Conservation (phyloP, 73 alveolate species). For the Durusdinium trenchii region DNA sequence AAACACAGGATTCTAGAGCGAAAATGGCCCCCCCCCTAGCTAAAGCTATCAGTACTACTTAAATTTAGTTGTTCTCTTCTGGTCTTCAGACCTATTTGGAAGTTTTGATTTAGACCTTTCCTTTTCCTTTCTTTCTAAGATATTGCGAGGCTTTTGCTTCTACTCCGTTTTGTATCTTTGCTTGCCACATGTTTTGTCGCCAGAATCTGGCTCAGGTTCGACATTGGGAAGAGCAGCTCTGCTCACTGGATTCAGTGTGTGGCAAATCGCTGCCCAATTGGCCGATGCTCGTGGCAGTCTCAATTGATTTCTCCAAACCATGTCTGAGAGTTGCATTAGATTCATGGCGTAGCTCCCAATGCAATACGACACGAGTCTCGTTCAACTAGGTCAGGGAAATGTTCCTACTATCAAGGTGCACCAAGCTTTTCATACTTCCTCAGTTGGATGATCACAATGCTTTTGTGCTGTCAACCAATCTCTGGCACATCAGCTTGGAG, state of each 20-base stretch:
- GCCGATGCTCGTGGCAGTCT: slow-evolving; percentile 41
- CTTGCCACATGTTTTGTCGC: too few relatives aligned
- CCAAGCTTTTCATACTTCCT: background rate
- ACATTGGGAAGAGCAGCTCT: slow-evolving; percentile 67
- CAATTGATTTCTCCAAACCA: background rate
- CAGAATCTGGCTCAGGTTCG: too few relatives aligned
- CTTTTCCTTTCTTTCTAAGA: too few relatives aligned
- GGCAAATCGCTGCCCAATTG: slow-evolving; percentile 60
- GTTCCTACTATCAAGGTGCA: slow-evolving; percentile 87
- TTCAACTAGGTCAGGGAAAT: slow-evolving; percentile 58
- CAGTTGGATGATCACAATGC: background rate
- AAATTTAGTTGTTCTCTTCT: too few relatives aligned
- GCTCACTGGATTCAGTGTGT: slow-evolving; percentile 77
- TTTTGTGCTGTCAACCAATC: background rate
- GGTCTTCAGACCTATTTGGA: too few relatives aligned
- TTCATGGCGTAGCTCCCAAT: background rate
- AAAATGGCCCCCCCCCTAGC: too few relatives aligned
- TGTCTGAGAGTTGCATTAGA: background rate
- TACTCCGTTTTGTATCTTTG: too few relatives aligned
- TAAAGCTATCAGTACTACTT: too few relatives aligned
- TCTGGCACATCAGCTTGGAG: background rate
- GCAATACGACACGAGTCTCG: background rate
- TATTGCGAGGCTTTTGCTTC: too few relatives aligned
- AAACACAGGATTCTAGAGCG: too few relatives aligned
- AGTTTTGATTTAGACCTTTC: too few relatives aligned